These are phyloP conservation scores for Syzygium aromaticum DNA, from an alignment of 345 rosid species.

Conservation along the genomic window DNA sequence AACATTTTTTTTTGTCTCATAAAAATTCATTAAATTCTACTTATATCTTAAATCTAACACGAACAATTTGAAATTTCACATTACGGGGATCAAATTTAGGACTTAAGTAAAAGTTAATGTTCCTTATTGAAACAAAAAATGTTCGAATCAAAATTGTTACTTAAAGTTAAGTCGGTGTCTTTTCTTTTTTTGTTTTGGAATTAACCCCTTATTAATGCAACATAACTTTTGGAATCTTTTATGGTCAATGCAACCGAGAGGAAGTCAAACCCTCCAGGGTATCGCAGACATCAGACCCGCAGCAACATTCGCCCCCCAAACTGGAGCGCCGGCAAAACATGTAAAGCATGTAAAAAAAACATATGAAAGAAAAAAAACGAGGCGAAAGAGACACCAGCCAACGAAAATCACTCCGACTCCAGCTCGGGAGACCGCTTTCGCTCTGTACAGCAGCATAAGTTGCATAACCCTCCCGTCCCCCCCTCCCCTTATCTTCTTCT, in stretches of 20 bases:
- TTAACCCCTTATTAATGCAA: background rate
- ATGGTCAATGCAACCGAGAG: background rate
- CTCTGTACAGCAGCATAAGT: too few species aligned
- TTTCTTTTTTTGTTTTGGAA: too few species aligned
- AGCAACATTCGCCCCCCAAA: background rate
- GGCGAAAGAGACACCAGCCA: background rate
- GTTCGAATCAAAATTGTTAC: too few species aligned
- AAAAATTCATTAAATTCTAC: too few species aligned
- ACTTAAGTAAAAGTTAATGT: too few species aligned
- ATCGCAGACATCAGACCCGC: background rate
- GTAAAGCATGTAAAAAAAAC: background rate
- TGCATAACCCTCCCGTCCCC: background rate
- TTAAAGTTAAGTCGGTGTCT: too few species aligned
- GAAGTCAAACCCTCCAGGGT: background rate
- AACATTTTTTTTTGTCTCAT: too few species aligned
- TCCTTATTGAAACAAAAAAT: too few species aligned
- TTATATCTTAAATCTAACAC: rapidly evolving
- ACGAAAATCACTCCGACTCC: background rate
- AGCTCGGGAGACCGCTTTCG: background rate
- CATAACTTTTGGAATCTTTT: background rate
- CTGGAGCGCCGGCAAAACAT: background rate
- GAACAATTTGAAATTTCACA: too few species aligned
- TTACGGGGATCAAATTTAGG: too few species aligned
- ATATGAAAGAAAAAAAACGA: background rate
- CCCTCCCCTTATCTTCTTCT: background rate